Conservation (phyloP, 2,329 filamentous ascomycete species). For the Penicillium sp. region DNA sequence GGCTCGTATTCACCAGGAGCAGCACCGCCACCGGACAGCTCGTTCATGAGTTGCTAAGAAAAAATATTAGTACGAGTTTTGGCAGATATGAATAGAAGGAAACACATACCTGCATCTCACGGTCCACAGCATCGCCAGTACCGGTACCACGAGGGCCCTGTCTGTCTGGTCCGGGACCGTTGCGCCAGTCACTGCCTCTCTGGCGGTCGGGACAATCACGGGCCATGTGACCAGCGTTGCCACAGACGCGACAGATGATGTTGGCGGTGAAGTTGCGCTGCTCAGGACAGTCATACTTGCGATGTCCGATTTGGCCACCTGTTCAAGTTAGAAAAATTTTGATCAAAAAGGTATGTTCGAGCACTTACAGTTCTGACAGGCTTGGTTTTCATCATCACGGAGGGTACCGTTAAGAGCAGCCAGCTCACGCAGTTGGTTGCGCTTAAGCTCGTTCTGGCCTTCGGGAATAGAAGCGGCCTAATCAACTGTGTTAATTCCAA, state of each 20-base stretch:
- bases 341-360: neutral
- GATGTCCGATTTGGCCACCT: constrained; percentile 94
- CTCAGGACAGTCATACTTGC: constrained; percentile 98
- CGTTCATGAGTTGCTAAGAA: constrained; percentile 88
- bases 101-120: constrained; percentile 87
- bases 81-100: neutral
- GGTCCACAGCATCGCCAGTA: constrained; percentile 80
- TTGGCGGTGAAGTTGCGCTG: constrained; percentile 98
- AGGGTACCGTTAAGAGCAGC: constrained; percentile 98
- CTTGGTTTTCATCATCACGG: constrained; percentile 98
- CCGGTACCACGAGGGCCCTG: constrained; percentile 65
- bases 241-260: constrained; percentile 97
- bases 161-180: constrained; percentile 59
- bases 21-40: constrained; percentile 71
- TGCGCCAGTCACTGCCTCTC: constrained; percentile 89
- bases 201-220: constrained; percentile 95
- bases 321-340: constrained; percentile 18
- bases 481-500: constrained; percentile 31
- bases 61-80: constrained; percentile 45
- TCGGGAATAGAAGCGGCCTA: constrained; percentile 98
- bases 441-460: constrained; percentile 97
- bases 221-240: constrained; percentile 97
- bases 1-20: constrained; percentile 62
- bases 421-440: constrained; percentile 96
- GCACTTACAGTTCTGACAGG: constrained; percentile 85